A percentile compares a stretch with the other conserved stretches of the same genome.
Evolutionary conservation across 352 stramenopile species (phyloP).

Genomic region (Globisporangium barbulae): DNA sequence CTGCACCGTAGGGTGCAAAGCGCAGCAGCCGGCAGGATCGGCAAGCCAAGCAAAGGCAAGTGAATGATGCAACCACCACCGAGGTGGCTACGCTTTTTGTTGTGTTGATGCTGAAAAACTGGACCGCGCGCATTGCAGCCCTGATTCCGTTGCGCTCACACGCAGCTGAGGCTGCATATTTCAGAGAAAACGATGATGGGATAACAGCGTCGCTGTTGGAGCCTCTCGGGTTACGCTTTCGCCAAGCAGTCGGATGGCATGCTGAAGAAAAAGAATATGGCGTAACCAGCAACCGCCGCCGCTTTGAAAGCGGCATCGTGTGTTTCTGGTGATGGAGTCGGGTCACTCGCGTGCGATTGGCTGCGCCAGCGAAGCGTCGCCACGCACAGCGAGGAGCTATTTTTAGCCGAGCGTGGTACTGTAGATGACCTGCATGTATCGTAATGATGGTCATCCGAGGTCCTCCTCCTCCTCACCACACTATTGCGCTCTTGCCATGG

Average conservation of each 20-base stretch:
- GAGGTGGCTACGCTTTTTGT: not conserved
- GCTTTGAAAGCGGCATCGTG: too few species aligned
- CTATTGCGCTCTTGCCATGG: not conserved
- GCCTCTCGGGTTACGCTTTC: too few species aligned
- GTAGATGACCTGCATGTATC: too few species aligned
- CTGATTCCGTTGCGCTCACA: not conserved
- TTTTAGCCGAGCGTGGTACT: slow-evolving; percentile 2
- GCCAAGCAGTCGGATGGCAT: too few species aligned
- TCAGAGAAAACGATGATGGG: not conserved
- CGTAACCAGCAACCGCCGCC: not conserved
- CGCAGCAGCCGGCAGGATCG: not conserved
- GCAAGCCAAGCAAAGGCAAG: not conserved
- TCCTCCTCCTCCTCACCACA: not conserved
- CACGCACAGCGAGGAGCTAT: not conserved
- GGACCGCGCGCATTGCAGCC: not conserved
- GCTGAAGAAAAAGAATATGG: too few species aligned
- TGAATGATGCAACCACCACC: not conserved
- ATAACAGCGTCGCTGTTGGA: not conserved
- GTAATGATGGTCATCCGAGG: not conserved
- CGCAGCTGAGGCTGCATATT: not conserved
- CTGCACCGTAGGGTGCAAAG: not conserved
- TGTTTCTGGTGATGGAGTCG: not conserved
- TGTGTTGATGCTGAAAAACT: not conserved
- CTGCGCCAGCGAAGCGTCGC: slow-evolving; percentile 1
- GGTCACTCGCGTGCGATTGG: slow-evolving; percentile 14